Conservation (phyloP, 345 rosid genomes). For the Syzygium jambos region DNA sequence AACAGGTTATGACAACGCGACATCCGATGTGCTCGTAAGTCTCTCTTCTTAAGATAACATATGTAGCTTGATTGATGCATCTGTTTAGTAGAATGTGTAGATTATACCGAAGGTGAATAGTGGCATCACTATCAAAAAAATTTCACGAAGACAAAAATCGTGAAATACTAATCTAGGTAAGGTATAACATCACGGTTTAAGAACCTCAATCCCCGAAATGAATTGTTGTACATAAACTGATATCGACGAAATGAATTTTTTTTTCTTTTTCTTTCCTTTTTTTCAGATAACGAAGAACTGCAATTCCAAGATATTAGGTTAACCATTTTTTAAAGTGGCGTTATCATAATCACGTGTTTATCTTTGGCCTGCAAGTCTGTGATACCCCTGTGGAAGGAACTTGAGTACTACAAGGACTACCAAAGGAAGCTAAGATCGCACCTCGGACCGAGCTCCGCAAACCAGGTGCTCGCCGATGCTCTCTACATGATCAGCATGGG, state of each 20-base stretch:
- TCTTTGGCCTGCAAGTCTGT: constrained; percentile 28
- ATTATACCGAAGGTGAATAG: neutral
- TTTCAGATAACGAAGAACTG: neutral
- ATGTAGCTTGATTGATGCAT: neutral
- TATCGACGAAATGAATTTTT: neutral
- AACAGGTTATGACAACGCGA: constrained; percentile 50
- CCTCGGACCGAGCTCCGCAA: constrained; percentile 28
- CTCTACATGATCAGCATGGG: constrained; percentile 46
- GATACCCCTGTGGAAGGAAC: constrained; percentile 51
- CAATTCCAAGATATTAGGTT: neutral
- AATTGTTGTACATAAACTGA: too few species aligned
- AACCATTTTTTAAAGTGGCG: neutral
- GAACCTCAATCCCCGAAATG: too few species aligned
- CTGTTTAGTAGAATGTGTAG: neutral
- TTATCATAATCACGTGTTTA: neutral
- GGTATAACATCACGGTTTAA: too few species aligned
- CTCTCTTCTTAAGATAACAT: neutral
- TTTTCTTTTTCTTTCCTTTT: neutral
- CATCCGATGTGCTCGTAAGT: constrained; percentile 49
- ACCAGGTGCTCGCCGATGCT: constrained; percentile 22
- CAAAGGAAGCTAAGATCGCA: constrained; percentile 23
- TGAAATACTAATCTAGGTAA: too few species aligned
- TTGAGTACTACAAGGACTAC: constrained; percentile 49
- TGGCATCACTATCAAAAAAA: too few species aligned
- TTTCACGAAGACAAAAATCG: too few species aligned